These are phyloP conservation scores for Opeltia flavorubescens DNA, from an alignment of 495 filamentous ascomycete genomes.

Conservation along the genomic window DNA sequence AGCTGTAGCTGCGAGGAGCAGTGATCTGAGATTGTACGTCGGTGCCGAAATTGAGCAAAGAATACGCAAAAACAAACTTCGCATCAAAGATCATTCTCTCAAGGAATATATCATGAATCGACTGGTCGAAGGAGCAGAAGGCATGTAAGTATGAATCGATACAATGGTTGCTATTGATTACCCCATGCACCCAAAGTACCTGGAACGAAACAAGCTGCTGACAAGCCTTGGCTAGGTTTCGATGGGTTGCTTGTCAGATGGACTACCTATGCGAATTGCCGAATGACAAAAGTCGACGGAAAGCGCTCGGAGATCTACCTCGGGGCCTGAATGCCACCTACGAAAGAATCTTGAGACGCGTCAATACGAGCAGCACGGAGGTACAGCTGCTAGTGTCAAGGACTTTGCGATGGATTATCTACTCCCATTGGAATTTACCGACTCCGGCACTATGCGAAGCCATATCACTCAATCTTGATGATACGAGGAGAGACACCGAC, in stretches of 20 bases:
- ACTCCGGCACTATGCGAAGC: conserved; percentile 15
- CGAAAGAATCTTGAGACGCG: conserved; percentile 21
- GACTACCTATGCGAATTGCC: conserved; percentile 22
- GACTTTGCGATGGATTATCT: conserved; percentile 16
- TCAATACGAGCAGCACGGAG: conserved; percentile 14
- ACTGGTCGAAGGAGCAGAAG: conserved; percentile 19
- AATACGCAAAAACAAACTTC: conserved; percentile 9
- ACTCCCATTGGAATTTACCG: background rate
- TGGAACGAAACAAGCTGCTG: background rate
- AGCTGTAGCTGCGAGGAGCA: conserved; percentile 18
- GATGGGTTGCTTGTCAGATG: conserved; percentile 27
- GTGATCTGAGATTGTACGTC: conserved; percentile 22
- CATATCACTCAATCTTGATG: conserved; percentile 11
- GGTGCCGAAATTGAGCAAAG: conserved; percentile 22
- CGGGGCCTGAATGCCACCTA: conserved; percentile 21
- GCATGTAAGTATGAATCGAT: conserved; percentile 14
- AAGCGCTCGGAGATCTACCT: conserved; percentile 20
- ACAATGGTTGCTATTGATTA: background rate
- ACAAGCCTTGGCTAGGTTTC: conserved; percentile 19
- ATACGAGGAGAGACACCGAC: conserved; percentile 7
- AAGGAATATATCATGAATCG: conserved; percentile 21
- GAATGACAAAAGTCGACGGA: conserved; percentile 18
- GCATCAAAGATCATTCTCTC: conserved; percentile 12
- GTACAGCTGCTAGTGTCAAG: conserved; percentile 12
- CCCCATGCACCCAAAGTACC: background rate